Base-by-base conservation (phyloP, 129 eudicot genomes). In the Helichrysum umbraculigerum region DNA sequence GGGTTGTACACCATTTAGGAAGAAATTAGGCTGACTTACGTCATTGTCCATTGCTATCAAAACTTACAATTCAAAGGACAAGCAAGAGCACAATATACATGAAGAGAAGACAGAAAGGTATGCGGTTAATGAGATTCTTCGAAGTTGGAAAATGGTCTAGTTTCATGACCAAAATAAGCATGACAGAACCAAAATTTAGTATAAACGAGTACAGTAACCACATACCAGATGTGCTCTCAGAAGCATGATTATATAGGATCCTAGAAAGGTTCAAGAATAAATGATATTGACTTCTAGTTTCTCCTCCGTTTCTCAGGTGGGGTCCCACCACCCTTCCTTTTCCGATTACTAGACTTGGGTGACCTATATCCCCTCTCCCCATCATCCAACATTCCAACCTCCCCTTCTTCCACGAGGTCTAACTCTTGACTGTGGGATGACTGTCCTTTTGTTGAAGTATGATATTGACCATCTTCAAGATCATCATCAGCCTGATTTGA, bases 321-420 rank as follows among this genome's bases (percentile, higher is more conserved):
- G 75, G 88, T 88, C 57, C 71, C 79, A 32, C 83, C 86, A 4
- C 84, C 85, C 71, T 87, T 94, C 81, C 97, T 87, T 83, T 91
- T 94, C 59, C 82, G 69, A 37, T 37, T 37, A 66, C 71, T 66
- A 66, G 52, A 66, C 51, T 37, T 66, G 1, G 52, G 71, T 17
- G 71, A 66, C 54, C 89, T 75, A 78, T 42, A 32, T 80, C 84
- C n/a, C 62, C 87, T 51, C 21, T 83, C 84, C 6, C 70, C 87
- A 77, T 83, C 91, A 69, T 88, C 97, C 64, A 76, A 74, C 42
- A 82, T 81, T 7, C 83, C 92, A 44, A 94, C 67, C 71, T 91
- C 99, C 60, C 97, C 99, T 87, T 89, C 98, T 81, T 93, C 99
- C 61, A 87, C 97, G 16, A 75, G 69, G 50, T 82, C 96, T 21